phyloP scores from a whole-genome alignment of 2,329 filamentous ascomycete genomes.

The Leptographium lundbergii region DNA sequence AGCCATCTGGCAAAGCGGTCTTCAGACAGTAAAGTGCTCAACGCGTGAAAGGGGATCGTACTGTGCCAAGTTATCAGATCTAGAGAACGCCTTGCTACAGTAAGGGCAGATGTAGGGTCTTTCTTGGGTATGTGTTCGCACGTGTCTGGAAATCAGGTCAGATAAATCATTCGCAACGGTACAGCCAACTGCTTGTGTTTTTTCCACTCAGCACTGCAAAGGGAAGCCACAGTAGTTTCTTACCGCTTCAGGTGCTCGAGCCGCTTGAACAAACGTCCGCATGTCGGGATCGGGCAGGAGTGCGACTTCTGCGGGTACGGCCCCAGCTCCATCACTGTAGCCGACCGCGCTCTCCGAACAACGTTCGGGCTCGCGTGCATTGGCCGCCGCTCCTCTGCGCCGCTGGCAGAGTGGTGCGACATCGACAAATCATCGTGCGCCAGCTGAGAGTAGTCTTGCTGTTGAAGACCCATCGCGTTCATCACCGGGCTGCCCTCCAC shows the following conservation, averaged over 20 bases:
- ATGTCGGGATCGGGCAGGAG: conserved; percentile 97
- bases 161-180: conserved; percentile 27
- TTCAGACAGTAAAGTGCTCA: too few species aligned
- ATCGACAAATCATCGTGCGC: conserved; percentile 47
- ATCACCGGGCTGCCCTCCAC: conserved; percentile 72
- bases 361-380: conserved; percentile 57
- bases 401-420: conserved; percentile 30
- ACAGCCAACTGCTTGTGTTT: not conserved
- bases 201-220: conserved; percentile 18
- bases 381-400: conserved; percentile 51
- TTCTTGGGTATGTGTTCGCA: conserved; percentile 98
- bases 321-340: conserved; percentile 90
- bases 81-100: conserved; percentile 97
- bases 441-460: conserved; percentile 54
- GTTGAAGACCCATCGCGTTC: conserved; percentile 50
- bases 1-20: conserved; percentile 14
- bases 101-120: conserved; percentile 94
- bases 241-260: conserved; percentile 98
- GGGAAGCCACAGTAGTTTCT: conserved; percentile 34
- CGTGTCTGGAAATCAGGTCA: conserved; percentile 61
- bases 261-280: conserved; percentile 94
- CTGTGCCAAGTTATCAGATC: conserved; percentile 98
- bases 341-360: conserved; percentile 80
- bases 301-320: conserved; percentile 97
- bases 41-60: conserved; percentile 47